Base-by-base conservation (phyloP, 1,139 yeast species). In the Magnusiomyces ingens region DNA sequence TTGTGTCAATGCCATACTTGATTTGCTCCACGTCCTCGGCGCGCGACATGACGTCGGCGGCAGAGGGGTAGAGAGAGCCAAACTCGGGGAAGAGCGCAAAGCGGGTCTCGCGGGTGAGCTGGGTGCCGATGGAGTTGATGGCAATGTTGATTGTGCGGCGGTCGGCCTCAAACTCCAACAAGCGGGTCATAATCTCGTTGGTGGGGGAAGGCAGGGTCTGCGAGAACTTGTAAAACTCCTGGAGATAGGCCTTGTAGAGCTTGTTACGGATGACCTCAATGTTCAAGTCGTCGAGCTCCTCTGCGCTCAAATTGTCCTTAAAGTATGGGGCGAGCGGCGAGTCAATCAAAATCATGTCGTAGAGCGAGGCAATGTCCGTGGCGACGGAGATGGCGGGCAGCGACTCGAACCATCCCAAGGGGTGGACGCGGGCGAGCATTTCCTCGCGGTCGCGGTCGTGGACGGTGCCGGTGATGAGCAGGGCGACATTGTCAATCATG, bases 331-430 rank as follows among this genome's bases (percentile, higher is more conserved):
- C 98, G 67, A 94, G 78, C 11, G 99, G 99, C 10, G 99, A 93
- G 71, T 94, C 99, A 55, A 93, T 86, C 59, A 94, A 77, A n/a
- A 94, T 99, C 1, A 95, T 88, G 66, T 85, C 86, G 72, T 93
- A 93, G 63, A 94, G 78, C 42, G 95, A 84, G 64, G 90, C 96
- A 57, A 93, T 82, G 69, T 91, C 98, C 2, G 96, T 89, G 46
- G 98, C 96, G 52, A 91, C 94, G 10, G 95, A 82, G 58, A 94
- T 77, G 0, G 99, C 93, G 32, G 99, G 99, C 62, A 94, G 79
- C 2, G 98, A 93, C 64, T 93, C 99, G 67, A 94, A 94, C 96
- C 97, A 90, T 45, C 99, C 99, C 61, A 94, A 76, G 1, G 99
- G 99, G 67, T 93, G 96, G 68, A 97, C 89, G 67, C 96, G 84